Conservation (phyloP, 495 filamentous ascomycete genomes). For the Tuber aestivum region DNA sequence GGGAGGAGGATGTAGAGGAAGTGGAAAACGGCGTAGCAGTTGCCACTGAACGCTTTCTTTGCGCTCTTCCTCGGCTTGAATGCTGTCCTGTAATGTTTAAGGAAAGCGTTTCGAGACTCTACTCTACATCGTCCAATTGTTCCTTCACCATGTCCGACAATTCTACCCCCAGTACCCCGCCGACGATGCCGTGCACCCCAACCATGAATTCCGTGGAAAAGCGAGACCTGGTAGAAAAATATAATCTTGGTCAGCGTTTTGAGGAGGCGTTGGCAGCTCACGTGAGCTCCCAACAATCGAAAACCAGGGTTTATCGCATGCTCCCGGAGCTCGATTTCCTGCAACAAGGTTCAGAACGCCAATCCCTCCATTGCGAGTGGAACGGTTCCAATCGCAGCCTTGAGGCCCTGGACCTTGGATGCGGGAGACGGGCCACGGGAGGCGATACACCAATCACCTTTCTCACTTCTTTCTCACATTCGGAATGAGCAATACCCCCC, state of each 20-base stretch:
- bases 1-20: not conserved
- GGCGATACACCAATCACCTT: not conserved
- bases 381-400: not conserved
- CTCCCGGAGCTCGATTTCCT: not conserved
- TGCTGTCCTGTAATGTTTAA: not conserved
- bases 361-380: not conserved
- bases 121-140: not conserved
- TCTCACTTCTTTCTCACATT: not conserved
- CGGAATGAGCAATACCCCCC: not conserved
- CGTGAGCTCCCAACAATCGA: not conserved
- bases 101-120: not conserved
- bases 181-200: not conserved
- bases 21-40: not conserved
- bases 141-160: conserved; percentile 7
- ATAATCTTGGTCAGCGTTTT: not conserved
- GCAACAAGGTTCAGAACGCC: not conserved
- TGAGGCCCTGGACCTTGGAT: not conserved
- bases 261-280: not conserved
- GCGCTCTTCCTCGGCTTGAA: not conserved
- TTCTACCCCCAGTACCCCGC: not conserved
- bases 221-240: not conserved
- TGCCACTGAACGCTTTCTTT: not conserved
- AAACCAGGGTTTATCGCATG: not conserved
- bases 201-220: not conserved
- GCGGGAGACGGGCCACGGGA: not conserved